Percentiles rank a stretch among this genome's conserved stretches.
These are phyloP conservation scores for Solanum pennellii DNA, from an alignment of 257 asterid genomes.

Conservation along the genomic window DNA sequence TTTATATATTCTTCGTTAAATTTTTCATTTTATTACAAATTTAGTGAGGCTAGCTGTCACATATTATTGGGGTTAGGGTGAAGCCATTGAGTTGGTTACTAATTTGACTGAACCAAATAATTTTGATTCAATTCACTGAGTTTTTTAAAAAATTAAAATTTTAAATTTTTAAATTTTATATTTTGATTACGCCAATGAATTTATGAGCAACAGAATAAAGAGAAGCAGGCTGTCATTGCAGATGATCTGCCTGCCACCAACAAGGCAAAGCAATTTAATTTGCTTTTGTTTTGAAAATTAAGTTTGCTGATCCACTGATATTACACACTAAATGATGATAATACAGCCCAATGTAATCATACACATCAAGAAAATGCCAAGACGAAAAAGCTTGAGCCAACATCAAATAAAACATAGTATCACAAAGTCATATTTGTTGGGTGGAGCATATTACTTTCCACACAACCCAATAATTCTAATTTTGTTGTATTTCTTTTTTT, in stretches of 20 bases:
- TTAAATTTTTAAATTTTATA: no score
- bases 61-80: no score
- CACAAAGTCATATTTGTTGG: not conserved
- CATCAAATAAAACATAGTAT: not conserved
- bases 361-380: not conserved
- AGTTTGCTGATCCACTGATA: not conserved
- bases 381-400: not conserved
- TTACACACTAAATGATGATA: not conserved
- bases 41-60: no score
- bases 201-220: not conserved
- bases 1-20: no score
- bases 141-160: no score
- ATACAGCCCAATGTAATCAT: not conserved
- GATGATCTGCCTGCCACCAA: constrained; percentile 15
- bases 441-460: not conserved
- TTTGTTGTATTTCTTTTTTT: no score
- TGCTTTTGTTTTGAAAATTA: not conserved
- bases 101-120: no score
- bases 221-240: not conserved
- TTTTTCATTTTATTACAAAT: accelerated
- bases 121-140: no score
- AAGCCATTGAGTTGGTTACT: no score
- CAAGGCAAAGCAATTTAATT: constrained; percentile 1
- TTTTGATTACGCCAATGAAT: not conserved
- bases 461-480: not conserved